phyloP scores from a whole-genome alignment of 352 stramenopile genomes.

The Aphanomyces invadans region DNA sequence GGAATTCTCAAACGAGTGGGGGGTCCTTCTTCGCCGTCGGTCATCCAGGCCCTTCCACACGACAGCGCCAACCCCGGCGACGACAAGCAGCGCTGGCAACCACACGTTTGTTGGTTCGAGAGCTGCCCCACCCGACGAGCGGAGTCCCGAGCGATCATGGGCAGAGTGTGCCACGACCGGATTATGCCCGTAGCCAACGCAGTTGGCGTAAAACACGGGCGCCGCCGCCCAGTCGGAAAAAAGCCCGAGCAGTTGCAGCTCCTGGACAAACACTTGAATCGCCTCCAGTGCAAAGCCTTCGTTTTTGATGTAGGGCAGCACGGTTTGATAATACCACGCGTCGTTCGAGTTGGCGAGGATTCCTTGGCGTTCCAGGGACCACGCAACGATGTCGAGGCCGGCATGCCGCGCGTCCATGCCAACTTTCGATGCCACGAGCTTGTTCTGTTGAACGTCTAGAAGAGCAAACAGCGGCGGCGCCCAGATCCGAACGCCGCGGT shows the following conservation, averaged over 20 bases:
- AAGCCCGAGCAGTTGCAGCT: slow-evolving; percentile 43
- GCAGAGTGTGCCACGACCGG: background rate
- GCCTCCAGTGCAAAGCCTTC: slow-evolving; percentile 31
- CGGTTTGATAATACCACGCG: slow-evolving; percentile 33
- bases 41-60: too few species aligned
- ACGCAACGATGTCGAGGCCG: slow-evolving; percentile 51
- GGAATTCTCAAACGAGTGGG: too few species aligned
- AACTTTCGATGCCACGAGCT: slow-evolving; percentile 34
- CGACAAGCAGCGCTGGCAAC: too few species aligned
- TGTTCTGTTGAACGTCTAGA: slow-evolving; percentile 23
- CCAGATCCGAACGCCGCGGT: slow-evolving; percentile 39
- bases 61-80: too few species aligned
- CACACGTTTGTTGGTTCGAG: too few species aligned
- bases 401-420: slow-evolving; percentile 28
- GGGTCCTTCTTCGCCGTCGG: too few species aligned
- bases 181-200: slow-evolving; percentile 15
- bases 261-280: slow-evolving; percentile 35
- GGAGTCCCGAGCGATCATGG: too few species aligned
- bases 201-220: slow-evolving; percentile 52
- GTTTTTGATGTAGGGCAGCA: slow-evolving; percentile 25
- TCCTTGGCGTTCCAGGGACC: slow-evolving; percentile 42
- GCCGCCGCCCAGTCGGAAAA: slow-evolving; percentile 56
- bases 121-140: too few species aligned
- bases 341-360: slow-evolving; percentile 10
- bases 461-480: slow-evolving; percentile 41